Conservation (phyloP, 371 early-diverging fungal species). For the Mucor circinelloides region DNA sequence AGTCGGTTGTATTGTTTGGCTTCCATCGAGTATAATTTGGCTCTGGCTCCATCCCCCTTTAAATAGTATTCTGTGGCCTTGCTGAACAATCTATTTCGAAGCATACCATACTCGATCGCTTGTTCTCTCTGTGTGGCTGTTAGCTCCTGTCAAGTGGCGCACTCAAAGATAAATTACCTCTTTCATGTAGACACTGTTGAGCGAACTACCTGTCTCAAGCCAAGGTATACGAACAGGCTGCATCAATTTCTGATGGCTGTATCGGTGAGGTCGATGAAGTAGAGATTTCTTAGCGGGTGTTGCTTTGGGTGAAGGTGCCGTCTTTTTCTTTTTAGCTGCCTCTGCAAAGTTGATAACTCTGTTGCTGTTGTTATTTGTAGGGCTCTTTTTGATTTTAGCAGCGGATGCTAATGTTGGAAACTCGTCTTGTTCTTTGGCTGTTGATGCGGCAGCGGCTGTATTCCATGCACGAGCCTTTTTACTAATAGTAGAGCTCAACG, state of each 20-base stretch:
- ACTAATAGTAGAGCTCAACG: neutral
- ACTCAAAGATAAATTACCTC: constrained; percentile 26
- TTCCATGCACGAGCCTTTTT: neutral
- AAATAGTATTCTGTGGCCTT: constrained; percentile 59
- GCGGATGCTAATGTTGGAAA: constrained; percentile 42
- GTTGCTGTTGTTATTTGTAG: neutral
- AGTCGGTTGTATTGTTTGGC: constrained; percentile 59
- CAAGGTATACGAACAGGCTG: constrained; percentile 57
- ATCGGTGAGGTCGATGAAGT: constrained; percentile 1
- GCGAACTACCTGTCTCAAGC: constrained; percentile 56
- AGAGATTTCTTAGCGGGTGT: neutral
- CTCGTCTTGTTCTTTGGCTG: constrained; percentile 22
- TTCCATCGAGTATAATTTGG: constrained; percentile 55
- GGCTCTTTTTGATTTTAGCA: constrained; percentile 22
- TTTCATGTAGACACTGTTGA: constrained; percentile 50
- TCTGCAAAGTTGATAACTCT: constrained; percentile 37
- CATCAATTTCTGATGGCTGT: constrained; percentile 23
- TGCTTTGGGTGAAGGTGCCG: neutral
- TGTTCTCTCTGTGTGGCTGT: constrained; percentile 44
- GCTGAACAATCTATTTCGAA: constrained; percentile 61
- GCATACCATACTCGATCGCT: constrained; percentile 59
- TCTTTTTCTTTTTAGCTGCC: constrained; percentile 38
- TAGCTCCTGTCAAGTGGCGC: neutral
- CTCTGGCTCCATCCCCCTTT: constrained; percentile 58
- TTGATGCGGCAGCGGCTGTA: neutral